Evolutionary conservation across 2,329 filamentous ascomycete genomes (phyloP), one percentile per base, ranked within the genome.

Genomic region (Lecanicillium sp.): DNA sequence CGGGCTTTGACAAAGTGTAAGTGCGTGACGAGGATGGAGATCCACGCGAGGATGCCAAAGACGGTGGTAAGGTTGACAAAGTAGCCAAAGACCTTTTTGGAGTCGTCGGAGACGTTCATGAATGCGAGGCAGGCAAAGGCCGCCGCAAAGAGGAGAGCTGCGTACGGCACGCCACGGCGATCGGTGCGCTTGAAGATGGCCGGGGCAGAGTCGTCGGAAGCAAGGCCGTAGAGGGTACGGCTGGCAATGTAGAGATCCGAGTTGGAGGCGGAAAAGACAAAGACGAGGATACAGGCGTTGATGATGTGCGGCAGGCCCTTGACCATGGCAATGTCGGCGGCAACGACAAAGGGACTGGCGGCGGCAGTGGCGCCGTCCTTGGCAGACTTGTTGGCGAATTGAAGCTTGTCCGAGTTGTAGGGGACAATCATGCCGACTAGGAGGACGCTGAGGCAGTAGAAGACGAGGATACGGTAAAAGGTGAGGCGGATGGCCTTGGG

Each of bases 401-500:
- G 59, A 5, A 87, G 76, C 1, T 74, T 58, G 0, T 46, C 0
- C 29, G 73, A 75, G 67, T 89, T 63, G 67, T 83, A 89, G 2
- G 83, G 82, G 4, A 90, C 80, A 37, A 83, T 70, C 71, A 86
- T 85, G 52, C 84, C 84, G 39, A 90, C 67, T 37, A 89, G 70
- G 37, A 90, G 71, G 27, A 88, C 81, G 16, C 75, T 80, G 42
- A 86, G 59, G 51, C 79, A 71, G 67, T 90, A 90, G 68, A 90
- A 90, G 64, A 89, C 67, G 48, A 86, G 62, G 56, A 90, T 89
- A 42, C 85, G 84, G 66, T 76, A 89, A 61, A 89, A 89, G 48
- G 83, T 88, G 35, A 87, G 70, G 56, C 79, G 83, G 67, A 88
- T 88, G 38, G 83, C 84, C 43, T 79, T 76, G 6, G 85, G 85